Conservation (phyloP, 179 eudicot species). For the Camellia oleifera region DNA sequence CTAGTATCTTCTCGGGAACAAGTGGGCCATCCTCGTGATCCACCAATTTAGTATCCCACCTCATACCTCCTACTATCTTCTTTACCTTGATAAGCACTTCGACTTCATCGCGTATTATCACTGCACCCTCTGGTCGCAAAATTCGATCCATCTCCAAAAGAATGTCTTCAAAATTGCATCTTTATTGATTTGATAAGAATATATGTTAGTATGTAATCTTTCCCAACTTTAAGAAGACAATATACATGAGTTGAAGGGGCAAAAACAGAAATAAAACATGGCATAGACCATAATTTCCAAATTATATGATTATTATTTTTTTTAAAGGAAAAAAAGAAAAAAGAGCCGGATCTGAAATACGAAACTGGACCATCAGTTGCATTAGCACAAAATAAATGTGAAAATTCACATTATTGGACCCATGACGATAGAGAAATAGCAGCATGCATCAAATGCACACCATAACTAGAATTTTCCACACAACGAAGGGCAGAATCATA, state of each 20-base stretch:
- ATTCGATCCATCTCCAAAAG: slow-evolving; percentile 50
- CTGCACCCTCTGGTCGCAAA: slow-evolving; percentile 44
- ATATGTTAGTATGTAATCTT: neutral
- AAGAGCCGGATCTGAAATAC: neutral
- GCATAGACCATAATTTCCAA: neutral
- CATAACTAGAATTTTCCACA: neutral
- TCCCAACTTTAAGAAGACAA: neutral
- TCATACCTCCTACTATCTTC: slow-evolving; percentile 29
- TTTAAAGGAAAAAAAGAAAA: neutral
- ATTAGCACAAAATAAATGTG: neutral
- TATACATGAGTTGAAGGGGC: neutral
- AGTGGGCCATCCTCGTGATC: slow-evolving; percentile 51
- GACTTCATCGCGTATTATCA: slow-evolving; percentile 42
- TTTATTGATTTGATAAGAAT: neutral
- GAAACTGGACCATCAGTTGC: neutral
- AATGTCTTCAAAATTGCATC: slow-evolving; percentile 42
- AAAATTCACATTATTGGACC: neutral
- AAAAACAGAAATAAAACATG: neutral
- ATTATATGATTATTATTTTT: neutral
- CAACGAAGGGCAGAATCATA: slow-evolving; percentile 6
- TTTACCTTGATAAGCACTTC: slow-evolving; percentile 43
- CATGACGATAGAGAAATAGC: slow-evolving; percentile 4
- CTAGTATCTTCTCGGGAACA: slow-evolving; percentile 34
- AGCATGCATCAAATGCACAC: neutral
- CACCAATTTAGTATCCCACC: slow-evolving; percentile 39